Evolutionary conservation across 495 filamentous ascomycete genomes (phyloP).

Genomic region (Beverwykella pulmonaria): DNA sequence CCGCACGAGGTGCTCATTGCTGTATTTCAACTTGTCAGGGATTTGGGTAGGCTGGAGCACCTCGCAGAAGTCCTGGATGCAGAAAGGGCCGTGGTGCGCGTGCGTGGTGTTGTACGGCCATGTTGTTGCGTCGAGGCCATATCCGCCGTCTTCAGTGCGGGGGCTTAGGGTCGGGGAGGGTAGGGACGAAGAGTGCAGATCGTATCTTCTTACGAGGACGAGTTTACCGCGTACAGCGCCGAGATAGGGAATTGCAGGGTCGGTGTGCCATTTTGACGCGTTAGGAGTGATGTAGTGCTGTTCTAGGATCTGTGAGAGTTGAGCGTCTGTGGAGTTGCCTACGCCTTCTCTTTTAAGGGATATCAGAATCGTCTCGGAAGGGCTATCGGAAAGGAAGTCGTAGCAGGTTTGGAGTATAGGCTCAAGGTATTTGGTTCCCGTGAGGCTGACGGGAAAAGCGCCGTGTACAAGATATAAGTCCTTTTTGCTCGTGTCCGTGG

Average conservation of each 20-base stretch:
- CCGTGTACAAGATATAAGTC: slow-evolving; percentile 72
- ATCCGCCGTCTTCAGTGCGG: slow-evolving; percentile 46
- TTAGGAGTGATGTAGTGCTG: slow-evolving; percentile 66
- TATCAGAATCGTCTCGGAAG: slow-evolving; percentile 80
- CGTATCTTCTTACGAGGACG: slow-evolving; percentile 82
- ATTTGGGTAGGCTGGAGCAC: slow-evolving; percentile 75
- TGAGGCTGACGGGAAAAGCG: slow-evolving; percentile 73
- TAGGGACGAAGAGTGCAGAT: slow-evolving; percentile 62
- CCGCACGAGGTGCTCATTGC: slow-evolving; percentile 72
- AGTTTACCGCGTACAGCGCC: slow-evolving; percentile 81
- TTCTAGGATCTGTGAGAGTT: slow-evolving; percentile 70
- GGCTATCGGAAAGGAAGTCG: slow-evolving; percentile 75
- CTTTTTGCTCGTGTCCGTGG: slow-evolving; percentile 58
- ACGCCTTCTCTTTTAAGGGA: slow-evolving; percentile 89
- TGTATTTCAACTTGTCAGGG: slow-evolving; percentile 74
- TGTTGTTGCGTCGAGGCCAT: slow-evolving; percentile 76
- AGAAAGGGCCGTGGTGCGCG: slow-evolving; percentile 70
- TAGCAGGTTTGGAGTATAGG: slow-evolving; percentile 68
- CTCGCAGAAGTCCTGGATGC: slow-evolving; percentile 96
- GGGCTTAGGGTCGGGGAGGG: not conserved
- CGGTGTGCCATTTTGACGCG: slow-evolving; percentile 72
- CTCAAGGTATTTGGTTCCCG: slow-evolving; percentile 73
- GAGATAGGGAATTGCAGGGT: slow-evolving; percentile 76
- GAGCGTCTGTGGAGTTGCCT: slow-evolving; percentile 76
- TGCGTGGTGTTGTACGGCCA: slow-evolving; percentile 92